phyloP scores from a whole-genome alignment of 176 grass and related monocot species.

The Saccharum officinarum region DNA sequence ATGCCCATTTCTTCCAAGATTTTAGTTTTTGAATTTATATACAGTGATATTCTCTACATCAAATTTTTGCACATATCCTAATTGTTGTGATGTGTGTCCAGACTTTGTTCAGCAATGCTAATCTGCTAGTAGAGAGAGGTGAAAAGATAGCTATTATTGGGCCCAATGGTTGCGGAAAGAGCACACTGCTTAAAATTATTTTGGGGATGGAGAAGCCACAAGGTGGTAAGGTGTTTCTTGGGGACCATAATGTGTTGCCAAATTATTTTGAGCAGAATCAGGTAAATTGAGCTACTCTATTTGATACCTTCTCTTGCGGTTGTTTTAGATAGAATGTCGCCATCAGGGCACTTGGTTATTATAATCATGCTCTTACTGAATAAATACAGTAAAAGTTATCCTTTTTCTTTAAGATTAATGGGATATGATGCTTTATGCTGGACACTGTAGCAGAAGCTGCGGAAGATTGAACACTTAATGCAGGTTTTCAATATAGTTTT shows the following conservation, averaged over 20 bases:
- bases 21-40: too few relatives aligned
- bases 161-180: slow-evolving; percentile 95
- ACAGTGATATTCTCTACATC: too few relatives aligned
- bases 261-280: slow-evolving; percentile 99
- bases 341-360: background rate
- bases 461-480: too few relatives aligned
- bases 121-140: slow-evolving; percentile 76
- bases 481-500: too few relatives aligned
- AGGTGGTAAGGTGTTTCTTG: slow-evolving; percentile 68
- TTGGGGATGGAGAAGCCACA: slow-evolving; percentile 82
- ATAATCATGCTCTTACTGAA: background rate
- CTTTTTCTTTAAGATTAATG: slow-evolving; percentile 9
- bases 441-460: too few relatives aligned
- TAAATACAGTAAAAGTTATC: slow-evolving; percentile 7
- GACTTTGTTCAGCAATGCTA: slow-evolving; percentile 82
- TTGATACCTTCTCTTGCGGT: slow-evolving; percentile 7
- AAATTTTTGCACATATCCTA: background rate
- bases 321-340: slow-evolving; percentile 15
- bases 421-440: background rate
- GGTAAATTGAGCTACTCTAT: slow-evolving; percentile 33
- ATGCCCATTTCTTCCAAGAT: too few relatives aligned
- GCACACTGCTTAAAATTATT: slow-evolving; percentile 61
- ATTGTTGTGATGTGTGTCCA: slow-evolving; percentile 36
- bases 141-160: slow-evolving; percentile 97
- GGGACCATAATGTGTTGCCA: slow-evolving; percentile 90